Percentiles rank a stretch among this genome's conserved stretches.
These are phyloP conservation scores for Fusarium foetens DNA, from an alignment of 2,329 filamentous ascomycete species.

Conservation along the genomic window DNA sequence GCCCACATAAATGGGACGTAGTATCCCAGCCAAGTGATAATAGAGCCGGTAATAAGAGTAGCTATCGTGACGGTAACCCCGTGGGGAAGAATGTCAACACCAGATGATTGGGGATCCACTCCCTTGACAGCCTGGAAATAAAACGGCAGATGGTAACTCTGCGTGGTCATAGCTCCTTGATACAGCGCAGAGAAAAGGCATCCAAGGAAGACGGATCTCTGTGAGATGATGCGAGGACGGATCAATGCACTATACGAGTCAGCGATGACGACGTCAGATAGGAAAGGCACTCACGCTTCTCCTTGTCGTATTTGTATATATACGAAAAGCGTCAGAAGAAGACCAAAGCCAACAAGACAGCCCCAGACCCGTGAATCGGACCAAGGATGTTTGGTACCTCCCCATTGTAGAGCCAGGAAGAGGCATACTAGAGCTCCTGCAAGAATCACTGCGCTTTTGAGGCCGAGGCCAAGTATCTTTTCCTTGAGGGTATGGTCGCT, in stretches of 20 bases:
- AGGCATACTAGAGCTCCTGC: slow-evolving; percentile 23
- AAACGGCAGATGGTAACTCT: slow-evolving; percentile 32
- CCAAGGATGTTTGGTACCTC: slow-evolving; percentile 37
- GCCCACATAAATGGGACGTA: slow-evolving; percentile 40
- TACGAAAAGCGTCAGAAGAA: slow-evolving; percentile 27
- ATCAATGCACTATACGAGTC: slow-evolving; percentile 21
- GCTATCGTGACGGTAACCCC: slow-evolving; percentile 27
- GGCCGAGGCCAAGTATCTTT: slow-evolving; percentile 14
- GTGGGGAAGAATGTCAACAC: slow-evolving; percentile 32
- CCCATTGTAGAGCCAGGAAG: slow-evolving; percentile 42
- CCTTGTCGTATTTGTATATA: slow-evolving; percentile 24
- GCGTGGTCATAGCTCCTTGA: slow-evolving; percentile 37
- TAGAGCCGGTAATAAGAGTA: slow-evolving; percentile 21
- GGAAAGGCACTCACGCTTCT: slow-evolving; percentile 9
- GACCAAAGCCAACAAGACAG: slow-evolving; percentile 31
- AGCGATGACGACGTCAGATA: not conserved
- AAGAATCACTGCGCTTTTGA: slow-evolving; percentile 30
- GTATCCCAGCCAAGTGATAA: slow-evolving; percentile 26
- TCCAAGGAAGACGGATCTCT: slow-evolving; percentile 22
- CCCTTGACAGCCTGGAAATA: slow-evolving; percentile 44
- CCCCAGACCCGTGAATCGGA: slow-evolving; percentile 39
- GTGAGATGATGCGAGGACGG: slow-evolving; percentile 24
- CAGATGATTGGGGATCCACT: slow-evolving; percentile 21
- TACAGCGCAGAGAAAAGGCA: slow-evolving; percentile 35
- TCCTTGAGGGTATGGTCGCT: not conserved